Evolutionary conservation across 169 alveolate genomes (phyloP).

Genomic region (Plasmodium billcollinsi): DNA sequence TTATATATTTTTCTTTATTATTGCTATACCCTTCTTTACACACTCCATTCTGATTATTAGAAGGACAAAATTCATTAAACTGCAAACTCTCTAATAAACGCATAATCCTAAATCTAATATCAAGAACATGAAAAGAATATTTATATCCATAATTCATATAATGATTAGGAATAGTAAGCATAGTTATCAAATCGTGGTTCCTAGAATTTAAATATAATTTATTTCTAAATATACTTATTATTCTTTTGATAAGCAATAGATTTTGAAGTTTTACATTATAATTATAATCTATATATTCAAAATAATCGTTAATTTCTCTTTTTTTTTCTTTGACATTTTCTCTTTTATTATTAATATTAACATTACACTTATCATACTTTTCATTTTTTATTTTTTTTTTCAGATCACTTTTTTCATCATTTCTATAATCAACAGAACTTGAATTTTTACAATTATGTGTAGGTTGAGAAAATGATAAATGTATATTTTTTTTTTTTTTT

Average conservation of each 20-base stretch:
- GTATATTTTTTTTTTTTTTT: no score
- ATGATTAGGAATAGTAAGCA: conserved; percentile 63
- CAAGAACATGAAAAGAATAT: conserved; percentile 65
- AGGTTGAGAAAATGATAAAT: no score
- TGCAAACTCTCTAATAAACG: conserved; percentile 50
- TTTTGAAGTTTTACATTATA: conserved; percentile 57
- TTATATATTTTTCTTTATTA: neutral
- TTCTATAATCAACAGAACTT: no score
- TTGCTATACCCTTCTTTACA: neutral
- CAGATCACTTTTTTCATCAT: neutral
- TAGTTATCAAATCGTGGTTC: conserved; percentile 43
- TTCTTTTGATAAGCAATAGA: conserved; percentile 51
- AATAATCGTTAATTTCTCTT: neutral
- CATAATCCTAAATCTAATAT: conserved; percentile 54
- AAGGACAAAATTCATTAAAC: conserved; percentile 2
- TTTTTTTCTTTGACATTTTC: neutral
- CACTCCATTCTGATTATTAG: neutral
- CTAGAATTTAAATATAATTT: conserved; percentile 41
- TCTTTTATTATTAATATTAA: neutral
- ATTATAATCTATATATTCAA: conserved; percentile 35
- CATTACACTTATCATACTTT: neutral
- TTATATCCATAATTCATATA: conserved; percentile 61
- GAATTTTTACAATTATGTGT: no score
- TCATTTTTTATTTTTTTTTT: neutral
- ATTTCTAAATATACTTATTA: conserved; percentile 53